A percentile compares a stretch with the other conserved stretches of the same genome.
Evolutionary conservation across 345 rosid species (phyloP).

Genomic region (Populus euphratica): DNA sequence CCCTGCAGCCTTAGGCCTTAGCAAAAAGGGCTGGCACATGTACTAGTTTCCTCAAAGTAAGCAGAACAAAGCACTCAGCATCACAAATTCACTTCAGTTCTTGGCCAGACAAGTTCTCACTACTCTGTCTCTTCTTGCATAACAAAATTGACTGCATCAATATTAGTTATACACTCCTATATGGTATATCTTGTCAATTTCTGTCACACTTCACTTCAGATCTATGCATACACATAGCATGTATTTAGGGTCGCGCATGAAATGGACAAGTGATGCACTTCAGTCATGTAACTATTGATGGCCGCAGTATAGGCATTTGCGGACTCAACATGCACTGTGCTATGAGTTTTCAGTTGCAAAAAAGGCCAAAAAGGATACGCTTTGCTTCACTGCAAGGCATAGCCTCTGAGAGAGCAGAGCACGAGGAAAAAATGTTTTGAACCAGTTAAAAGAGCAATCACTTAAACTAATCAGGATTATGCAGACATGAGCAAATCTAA

Average conservation of each 20-base stretch:
- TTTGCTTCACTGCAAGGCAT: background rate
- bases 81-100: background rate
- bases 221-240: background rate
- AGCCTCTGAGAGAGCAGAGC: background rate
- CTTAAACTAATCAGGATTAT: background rate
- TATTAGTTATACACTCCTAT: background rate
- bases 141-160: background rate
- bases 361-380: background rate
- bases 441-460: background rate
- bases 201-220: background rate
- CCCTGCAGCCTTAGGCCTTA: background rate
- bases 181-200: too few species aligned
- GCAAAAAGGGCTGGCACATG: background rate
- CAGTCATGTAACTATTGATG: background rate
- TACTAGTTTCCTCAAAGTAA: conserved; percentile 5
- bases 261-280: background rate
- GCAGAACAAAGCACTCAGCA: background rate
- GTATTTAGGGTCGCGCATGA: background rate
- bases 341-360: background rate
- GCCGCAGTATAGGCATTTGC: background rate
- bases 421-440: background rate
- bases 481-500: background rate
- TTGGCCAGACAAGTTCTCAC: background rate
- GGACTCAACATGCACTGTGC: background rate
- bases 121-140: background rate